Conservation (phyloP, 495 filamentous ascomycete species). For the Podospora bellae-mahoneyi region DNA sequence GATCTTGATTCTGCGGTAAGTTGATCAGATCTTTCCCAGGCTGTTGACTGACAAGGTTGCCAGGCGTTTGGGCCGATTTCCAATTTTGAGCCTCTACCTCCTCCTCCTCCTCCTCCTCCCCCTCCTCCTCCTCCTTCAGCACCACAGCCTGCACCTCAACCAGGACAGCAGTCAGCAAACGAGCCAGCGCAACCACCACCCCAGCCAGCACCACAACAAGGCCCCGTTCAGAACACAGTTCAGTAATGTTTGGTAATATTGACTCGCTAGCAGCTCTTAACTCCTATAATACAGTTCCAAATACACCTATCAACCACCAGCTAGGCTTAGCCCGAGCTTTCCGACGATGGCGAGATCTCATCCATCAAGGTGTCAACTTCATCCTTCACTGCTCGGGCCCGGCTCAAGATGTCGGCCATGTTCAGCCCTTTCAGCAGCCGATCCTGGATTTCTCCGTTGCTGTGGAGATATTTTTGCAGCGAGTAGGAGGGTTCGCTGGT, state of each 20-base stretch:
- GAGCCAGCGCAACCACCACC: not conserved
- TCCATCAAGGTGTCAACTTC: constrained; percentile 16
- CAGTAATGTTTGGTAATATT: not conserved
- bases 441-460: constrained; percentile 18
- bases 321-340: not conserved
- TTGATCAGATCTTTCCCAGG: not conserved
- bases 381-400: constrained; percentile 10
- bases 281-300: not conserved
- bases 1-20: constrained; percentile 32
- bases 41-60: not conserved
- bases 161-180: not conserved
- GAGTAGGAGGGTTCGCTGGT: constrained; percentile 14
- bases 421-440: constrained; percentile 19
- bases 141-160: not conserved
- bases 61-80: constrained; percentile 29
- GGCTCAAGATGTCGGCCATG: constrained; percentile 2
- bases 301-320: not conserved
- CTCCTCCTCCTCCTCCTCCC: not conserved
- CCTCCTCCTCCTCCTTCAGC: not conserved
- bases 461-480: constrained; percentile 21
- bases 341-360: constrained; percentile 1
- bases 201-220: not conserved
- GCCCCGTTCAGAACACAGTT: not conserved
- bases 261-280: not conserved
- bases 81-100: constrained; percentile 14